These are phyloP conservation scores for Annulohypoxylon bovei DNA, from an alignment of 495 filamentous ascomycete genomes.

Conservation along the genomic window DNA sequence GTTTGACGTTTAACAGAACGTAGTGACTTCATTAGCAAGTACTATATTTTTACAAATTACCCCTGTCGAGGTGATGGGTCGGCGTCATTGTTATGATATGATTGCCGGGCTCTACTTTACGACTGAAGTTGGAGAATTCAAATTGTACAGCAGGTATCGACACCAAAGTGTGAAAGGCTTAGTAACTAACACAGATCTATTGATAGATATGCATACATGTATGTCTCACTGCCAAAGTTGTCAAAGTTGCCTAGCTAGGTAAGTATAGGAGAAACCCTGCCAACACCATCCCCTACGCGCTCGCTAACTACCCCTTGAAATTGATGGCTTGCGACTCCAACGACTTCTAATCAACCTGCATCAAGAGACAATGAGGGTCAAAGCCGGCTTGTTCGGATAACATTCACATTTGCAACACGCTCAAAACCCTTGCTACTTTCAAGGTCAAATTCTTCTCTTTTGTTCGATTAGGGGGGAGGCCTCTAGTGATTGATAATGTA, in stretches of 20 bases:
- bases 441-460: neutral
- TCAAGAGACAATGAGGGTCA: neutral
- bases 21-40: neutral
- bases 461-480: neutral
- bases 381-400: neutral
- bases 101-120: neutral
- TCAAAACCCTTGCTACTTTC: neutral
- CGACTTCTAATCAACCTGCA: neutral
- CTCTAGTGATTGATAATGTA: neutral
- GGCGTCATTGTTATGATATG: neutral
- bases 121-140: neutral
- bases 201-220: neutral
- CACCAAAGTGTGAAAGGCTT: neutral
- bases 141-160: neutral
- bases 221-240: neutral
- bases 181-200: neutral
- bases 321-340: neutral
- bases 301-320: neutral
- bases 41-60: neutral
- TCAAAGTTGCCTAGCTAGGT: neutral
- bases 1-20: neutral
- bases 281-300: neutral
- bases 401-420: neutral
- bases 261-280: conserved; percentile 3
- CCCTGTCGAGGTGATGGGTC: neutral